A percentile compares a stretch with the other conserved stretches of the same genome.
Evolutionary conservation across 768 basidiomycete genomes (phyloP).

Genomic region (Suillus fuscotomentosus): DNA sequence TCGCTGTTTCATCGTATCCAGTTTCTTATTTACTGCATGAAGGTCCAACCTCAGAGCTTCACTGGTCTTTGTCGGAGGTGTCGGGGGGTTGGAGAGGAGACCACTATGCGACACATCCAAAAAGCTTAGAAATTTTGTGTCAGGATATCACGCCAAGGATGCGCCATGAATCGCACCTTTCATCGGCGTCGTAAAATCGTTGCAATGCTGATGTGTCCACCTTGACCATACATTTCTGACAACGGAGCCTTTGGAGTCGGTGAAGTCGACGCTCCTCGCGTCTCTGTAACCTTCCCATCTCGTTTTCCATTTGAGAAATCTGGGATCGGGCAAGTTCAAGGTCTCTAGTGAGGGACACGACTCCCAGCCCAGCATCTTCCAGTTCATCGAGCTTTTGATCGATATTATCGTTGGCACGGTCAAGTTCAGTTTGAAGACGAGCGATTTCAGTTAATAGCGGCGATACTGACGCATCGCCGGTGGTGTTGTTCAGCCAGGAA

Average conservation of each 20-base stretch:
- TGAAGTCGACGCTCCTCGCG: slow-evolving; percentile 68
- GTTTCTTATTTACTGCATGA: slow-evolving; percentile 58
- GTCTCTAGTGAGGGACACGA: slow-evolving; percentile 65
- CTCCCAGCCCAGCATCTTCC: slow-evolving; percentile 75
- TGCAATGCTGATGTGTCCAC: slow-evolving; percentile 49
- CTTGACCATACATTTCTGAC: slow-evolving; percentile 67
- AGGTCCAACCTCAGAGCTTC: slow-evolving; percentile 63
- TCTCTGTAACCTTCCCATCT: slow-evolving; percentile 61
- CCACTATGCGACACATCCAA: slow-evolving; percentile 48
- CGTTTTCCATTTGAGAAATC: slow-evolving; percentile 60
- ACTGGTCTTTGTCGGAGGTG: slow-evolving; percentile 64
- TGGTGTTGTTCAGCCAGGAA: slow-evolving; percentile 69
- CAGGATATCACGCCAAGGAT: slow-evolving; percentile 2
- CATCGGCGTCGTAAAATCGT: slow-evolving; percentile 46
- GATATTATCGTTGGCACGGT: slow-evolving; percentile 77
- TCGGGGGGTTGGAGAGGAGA: slow-evolving; percentile 58
- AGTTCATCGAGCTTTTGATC: slow-evolving; percentile 88
- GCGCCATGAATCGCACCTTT: slow-evolving; percentile 47
- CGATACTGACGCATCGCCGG: slow-evolving; percentile 52
- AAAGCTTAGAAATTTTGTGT: slow-evolving; percentile 37
- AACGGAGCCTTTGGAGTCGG: slow-evolving; percentile 60
- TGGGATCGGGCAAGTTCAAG: slow-evolving; percentile 68
- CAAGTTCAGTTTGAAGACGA: slow-evolving; percentile 72
- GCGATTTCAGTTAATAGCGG: slow-evolving; percentile 72
- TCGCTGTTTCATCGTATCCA: slow-evolving; percentile 60